Evolutionary conservation across 2,329 filamentous ascomycete species (phyloP).

Genomic region (Tolypocladium capitatum): DNA sequence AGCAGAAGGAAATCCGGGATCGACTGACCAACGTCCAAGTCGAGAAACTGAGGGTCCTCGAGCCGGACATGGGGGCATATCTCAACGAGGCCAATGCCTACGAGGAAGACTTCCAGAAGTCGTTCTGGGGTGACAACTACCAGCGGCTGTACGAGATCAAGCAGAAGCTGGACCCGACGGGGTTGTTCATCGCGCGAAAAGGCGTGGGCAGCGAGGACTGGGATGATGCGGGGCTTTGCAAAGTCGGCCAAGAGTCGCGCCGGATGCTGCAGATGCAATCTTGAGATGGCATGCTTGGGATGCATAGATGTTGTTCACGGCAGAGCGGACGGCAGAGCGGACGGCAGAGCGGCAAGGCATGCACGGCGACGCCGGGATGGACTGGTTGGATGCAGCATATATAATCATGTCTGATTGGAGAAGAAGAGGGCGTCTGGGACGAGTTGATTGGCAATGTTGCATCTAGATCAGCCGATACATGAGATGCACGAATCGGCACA

Average conservation of each 20-base stretch:
- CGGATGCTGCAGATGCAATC: neutral
- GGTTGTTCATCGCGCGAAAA: conserved; percentile 21
- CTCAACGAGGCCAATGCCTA: conserved; percentile 21
- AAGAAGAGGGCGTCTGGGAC: too few species aligned
- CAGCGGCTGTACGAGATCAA: conserved; percentile 19
- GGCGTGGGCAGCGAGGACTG: conserved; percentile 26
- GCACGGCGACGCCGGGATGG: too few species aligned
- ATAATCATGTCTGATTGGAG: neutral
- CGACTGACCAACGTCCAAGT: conserved; percentile 15
- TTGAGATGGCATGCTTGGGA: neutral
- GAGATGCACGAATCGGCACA: neutral
- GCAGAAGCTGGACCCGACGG: conserved; percentile 20
- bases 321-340: too few species aligned
- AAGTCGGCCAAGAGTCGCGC: neutral
- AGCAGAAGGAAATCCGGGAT: conserved; percentile 2
- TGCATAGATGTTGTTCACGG: neutral
- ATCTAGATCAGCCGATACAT: neutral
- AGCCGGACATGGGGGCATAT: conserved; percentile 13
- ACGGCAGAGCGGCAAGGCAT: neutral
- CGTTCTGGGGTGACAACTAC: conserved; percentile 23
- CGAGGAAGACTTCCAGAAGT: conserved; percentile 21
- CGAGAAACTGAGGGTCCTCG: conserved; percentile 10
- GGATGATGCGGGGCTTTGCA: conserved; percentile 7
- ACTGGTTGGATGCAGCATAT: neutral
- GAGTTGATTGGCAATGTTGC: neutral